Evolutionary conservation across 108 stramenopile genomes (phyloP).

Genomic region (Fragilaria crotonensis): DNA sequence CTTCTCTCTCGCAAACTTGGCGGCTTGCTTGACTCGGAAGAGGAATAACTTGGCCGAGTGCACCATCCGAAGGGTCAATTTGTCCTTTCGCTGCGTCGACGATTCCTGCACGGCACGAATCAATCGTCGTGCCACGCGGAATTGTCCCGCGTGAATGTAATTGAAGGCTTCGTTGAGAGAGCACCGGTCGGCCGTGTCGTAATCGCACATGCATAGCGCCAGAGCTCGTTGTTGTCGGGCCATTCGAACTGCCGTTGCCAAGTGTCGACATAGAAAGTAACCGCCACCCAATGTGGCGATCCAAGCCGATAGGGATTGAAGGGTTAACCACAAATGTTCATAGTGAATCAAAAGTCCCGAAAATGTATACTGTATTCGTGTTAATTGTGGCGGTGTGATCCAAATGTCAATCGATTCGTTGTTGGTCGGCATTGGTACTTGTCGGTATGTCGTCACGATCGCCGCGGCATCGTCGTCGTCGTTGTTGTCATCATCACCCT

Average conservation of each 20-base stretch:
- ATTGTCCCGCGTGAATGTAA: conserved; percentile 58
- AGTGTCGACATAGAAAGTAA: conserved; percentile 70
- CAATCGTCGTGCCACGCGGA: conserved; percentile 34
- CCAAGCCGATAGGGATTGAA: conserved; percentile 51
- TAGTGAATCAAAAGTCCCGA: conserved; percentile 14
- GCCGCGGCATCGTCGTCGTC: too few relatives aligned
- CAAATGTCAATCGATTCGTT: too few relatives aligned
- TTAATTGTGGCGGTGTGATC: not conserved
- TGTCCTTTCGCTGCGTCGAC: not conserved
- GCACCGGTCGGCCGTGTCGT: conserved; percentile 51
- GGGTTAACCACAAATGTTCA: conserved; percentile 40
- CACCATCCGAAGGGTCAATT: conserved; percentile 1
- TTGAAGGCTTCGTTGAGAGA: conserved; percentile 83
- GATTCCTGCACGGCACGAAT: conserved; percentile 9
- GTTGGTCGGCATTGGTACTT: too few relatives aligned
- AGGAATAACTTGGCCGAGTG: conserved; percentile 10
- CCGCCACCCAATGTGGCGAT: conserved; percentile 85
- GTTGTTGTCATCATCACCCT: too few relatives aligned
- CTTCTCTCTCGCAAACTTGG: not conserved
- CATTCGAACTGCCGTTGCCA: conserved; percentile 44
- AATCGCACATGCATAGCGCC: conserved; percentile 55
- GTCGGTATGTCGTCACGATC: too few relatives aligned
- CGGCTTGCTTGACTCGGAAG: conserved; percentile 10
- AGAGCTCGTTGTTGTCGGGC: conserved; percentile 62
- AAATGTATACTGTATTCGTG: not conserved